Conservation (phyloP, 805 yeast genomes). For the Metschnikowia vanudenii region DNA sequence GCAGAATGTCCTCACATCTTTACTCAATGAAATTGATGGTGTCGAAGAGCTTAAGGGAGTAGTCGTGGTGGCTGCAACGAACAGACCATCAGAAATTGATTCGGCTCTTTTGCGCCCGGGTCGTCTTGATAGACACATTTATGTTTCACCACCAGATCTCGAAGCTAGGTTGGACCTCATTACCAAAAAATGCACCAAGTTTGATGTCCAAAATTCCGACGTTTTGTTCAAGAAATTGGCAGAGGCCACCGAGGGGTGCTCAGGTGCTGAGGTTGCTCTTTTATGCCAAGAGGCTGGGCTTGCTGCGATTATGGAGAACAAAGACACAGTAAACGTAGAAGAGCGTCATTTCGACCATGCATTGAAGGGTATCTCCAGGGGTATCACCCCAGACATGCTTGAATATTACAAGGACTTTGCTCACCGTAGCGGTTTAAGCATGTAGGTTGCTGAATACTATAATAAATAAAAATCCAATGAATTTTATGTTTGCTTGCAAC, state of each 20-base stretch:
- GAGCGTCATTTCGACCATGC: conserved; percentile 73
- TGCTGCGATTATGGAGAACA: conserved; percentile 83
- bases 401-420: conserved; percentile 65
- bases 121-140: conserved; percentile 87
- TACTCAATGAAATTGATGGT: conserved; percentile 95
- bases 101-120: conserved; percentile 95
- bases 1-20: conserved; percentile 82
- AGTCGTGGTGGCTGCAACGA: conserved; percentile 93
- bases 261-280: conserved; percentile 94
- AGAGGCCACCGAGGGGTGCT: conserved; percentile 75
- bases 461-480: background rate
- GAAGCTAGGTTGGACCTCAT: conserved; percentile 80
- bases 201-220: conserved; percentile 45
- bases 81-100: conserved; percentile 90
- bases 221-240: conserved; percentile 57
- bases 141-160: conserved; percentile 87
- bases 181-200: conserved; percentile 63
- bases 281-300: conserved; percentile 95
- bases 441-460: conserved; percentile 3
- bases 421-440: conserved; percentile 33
- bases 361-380: conserved; percentile 61
- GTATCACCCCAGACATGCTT: conserved; percentile 85
- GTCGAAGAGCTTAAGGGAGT: conserved; percentile 94
- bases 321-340: conserved; percentile 51
- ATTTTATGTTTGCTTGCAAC: conserved; percentile 46